These are phyloP conservation scores for Sanghuangporus baumii DNA, from an alignment of 1,284 basidiomycete genomes.

Conservation along the genomic window DNA sequence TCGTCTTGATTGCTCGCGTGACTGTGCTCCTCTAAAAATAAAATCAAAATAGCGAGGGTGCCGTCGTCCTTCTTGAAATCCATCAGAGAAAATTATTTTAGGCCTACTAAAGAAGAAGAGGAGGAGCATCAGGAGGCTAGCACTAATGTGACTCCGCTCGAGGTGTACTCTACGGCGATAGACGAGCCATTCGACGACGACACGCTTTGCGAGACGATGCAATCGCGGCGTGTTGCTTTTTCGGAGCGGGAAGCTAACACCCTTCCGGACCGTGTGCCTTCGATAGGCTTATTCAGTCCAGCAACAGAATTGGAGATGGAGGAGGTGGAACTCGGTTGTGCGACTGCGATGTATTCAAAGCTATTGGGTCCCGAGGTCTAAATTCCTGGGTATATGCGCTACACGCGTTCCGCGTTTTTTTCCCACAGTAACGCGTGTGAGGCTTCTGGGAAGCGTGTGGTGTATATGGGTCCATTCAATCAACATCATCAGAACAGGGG, in stretches of 20 bases:
- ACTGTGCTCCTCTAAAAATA: slow-evolving; percentile 12
- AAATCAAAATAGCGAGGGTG: slow-evolving; percentile 2
- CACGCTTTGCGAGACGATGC: slow-evolving; percentile 34
- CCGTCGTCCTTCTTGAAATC: slow-evolving; percentile 11
- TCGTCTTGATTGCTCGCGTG: slow-evolving; percentile 19
- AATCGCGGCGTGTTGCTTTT: slow-evolving; percentile 27
- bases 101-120: slow-evolving; percentile 7
- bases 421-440: background rate
- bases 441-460: background rate
- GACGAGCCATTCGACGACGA: slow-evolving; percentile 39
- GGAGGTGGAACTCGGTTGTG: slow-evolving; percentile 1
- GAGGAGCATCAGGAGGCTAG: background rate
- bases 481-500: slow-evolving; percentile 1
- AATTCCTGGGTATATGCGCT: background rate
- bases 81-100: background rate
- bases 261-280: background rate
- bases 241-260: slow-evolving; percentile 15
- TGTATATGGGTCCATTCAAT: background rate
- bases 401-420: background rate
- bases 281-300: slow-evolving; percentile 8
- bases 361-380: background rate
- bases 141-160: background rate
- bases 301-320: background rate
- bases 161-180: background rate
- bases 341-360: slow-evolving; percentile 2